Base-by-base conservation (phyloP, 116 monocot species). In the Trichopus zeylanicus region DNA sequence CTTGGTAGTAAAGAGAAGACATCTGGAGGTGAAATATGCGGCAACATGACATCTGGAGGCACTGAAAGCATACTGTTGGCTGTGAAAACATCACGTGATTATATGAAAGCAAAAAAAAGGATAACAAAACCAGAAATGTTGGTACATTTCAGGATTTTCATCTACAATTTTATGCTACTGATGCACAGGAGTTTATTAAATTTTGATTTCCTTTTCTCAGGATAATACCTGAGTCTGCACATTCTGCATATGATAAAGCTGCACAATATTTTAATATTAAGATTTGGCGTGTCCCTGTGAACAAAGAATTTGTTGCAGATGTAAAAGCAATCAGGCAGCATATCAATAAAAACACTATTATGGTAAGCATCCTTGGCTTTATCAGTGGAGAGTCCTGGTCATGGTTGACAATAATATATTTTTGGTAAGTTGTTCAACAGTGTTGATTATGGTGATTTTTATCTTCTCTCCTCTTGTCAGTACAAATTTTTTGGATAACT, bases 21-120 rank as follows among this genome's bases (percentile, higher is more conserved):
- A 47, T 85, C 88, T 47, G 98, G 98, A 65, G 98, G 92, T 23
- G 82, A 98, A 70, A 76, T 98, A 53, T 98, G 98, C 74, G 98
- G 98, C 49, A 98, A 98, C 72, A 98, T 98, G 98, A 98, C 98
- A 46, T 98, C 98, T 49, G 98, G 98, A 62, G 98, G 98, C 27
- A 98, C 98, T 62, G 98, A 98, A 82, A 98, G 92, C 67, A 98
- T 98, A 62, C 35, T 98, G 21, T 80, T 98, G 46, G 98, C 98
- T 64, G 88, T 98, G 26, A 98, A 98, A 78, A 68, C 98, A 64
- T 78, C 98, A 62, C 88, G 98, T 24, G 98, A 98, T 62, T 98
- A 85, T 78, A 98, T 98, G 98, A 82, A 66, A 70, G 31, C 57
- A 20, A 98, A 85, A 51, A 98, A 76, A 56, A 83, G 92, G 28